phyloP scores from a whole-genome alignment of 2,329 filamentous ascomycete genomes.

The Paecilomyces sp. region DNA sequence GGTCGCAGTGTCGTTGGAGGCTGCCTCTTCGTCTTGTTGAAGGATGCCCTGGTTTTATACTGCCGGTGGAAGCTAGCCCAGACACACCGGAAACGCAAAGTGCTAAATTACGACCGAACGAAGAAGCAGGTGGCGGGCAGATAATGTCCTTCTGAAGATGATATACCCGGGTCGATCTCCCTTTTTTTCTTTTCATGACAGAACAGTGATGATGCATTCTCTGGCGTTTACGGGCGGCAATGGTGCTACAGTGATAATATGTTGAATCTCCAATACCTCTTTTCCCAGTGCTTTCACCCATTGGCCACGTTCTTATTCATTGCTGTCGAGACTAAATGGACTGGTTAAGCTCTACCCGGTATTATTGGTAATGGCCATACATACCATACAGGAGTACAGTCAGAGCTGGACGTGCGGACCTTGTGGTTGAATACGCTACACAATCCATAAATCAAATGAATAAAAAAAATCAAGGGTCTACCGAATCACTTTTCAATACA shows the following conservation, averaged over 20 bases:
- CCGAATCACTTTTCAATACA: neutral
- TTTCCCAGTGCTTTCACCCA: neutral
- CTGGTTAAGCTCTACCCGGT: neutral
- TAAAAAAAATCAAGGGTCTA: neutral
- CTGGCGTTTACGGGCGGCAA: neutral
- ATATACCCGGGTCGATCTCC: neutral
- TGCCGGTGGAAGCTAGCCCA: constrained; percentile 44
- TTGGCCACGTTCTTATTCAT: neutral
- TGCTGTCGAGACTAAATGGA: neutral
- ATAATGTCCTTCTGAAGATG: constrained; percentile 6
- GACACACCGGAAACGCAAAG: constrained; percentile 38
- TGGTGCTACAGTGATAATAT: neutral
- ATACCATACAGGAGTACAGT: neutral
- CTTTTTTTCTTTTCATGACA: neutral
- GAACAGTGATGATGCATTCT: constrained; percentile 13
- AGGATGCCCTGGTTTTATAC: constrained; percentile 58
- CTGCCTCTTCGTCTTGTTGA: constrained; percentile 78
- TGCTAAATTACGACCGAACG: constrained; percentile 39
- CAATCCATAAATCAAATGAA: neutral
- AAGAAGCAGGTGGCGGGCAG: constrained; percentile 27
- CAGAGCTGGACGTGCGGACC: neutral
- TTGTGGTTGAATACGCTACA: neutral
- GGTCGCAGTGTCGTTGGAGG: constrained; percentile 83
- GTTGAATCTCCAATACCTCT: neutral
- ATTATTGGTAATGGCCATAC: neutral